Conservation (phyloP, 768 basidiomycete genomes). For the Mycena crocata region DNA sequence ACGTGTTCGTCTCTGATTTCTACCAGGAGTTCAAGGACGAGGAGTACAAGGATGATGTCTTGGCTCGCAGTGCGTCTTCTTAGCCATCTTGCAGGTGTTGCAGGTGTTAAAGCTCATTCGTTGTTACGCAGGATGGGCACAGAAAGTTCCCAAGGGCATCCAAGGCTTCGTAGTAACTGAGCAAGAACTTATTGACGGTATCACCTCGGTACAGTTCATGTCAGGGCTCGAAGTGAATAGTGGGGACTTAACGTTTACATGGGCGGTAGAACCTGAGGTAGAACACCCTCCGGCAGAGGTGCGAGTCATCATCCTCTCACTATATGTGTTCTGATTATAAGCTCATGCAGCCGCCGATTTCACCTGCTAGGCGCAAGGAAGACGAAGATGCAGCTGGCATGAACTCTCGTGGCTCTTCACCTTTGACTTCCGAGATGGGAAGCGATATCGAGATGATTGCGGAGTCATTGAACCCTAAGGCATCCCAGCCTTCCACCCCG, state of each 20-base stretch:
- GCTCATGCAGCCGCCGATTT: constrained; percentile 5
- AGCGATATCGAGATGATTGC: constrained; percentile 32
- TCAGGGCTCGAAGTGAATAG: constrained; percentile 18
- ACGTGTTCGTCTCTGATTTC: constrained; percentile 30
- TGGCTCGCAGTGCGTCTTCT: constrained; percentile 30
- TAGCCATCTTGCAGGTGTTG: not conserved
- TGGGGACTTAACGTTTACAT: constrained; percentile 15
- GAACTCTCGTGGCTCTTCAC: constrained; percentile 31
- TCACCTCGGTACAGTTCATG: constrained; percentile 15
- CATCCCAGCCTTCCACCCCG: constrained; percentile 22
- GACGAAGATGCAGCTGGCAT: not conserved
- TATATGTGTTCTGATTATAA: not conserved
- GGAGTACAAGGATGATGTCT: constrained; percentile 33
- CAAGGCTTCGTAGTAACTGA: constrained; percentile 30
- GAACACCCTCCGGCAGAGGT: constrained; percentile 13
- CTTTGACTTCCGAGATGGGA: constrained; percentile 29
- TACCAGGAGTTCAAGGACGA: constrained; percentile 31
- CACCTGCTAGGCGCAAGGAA: constrained; percentile 4
- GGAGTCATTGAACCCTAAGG: constrained; percentile 24
- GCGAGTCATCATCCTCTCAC: not conserved
- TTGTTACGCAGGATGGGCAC: constrained; percentile 26
- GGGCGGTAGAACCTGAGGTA: constrained; percentile 18
- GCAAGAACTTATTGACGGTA: constrained; percentile 29
- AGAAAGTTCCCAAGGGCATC: constrained; percentile 34
- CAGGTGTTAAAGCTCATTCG: not conserved